Conservation (phyloP, 805 yeast genomes). For the Hanseniaspora clermontiae region DNA sequence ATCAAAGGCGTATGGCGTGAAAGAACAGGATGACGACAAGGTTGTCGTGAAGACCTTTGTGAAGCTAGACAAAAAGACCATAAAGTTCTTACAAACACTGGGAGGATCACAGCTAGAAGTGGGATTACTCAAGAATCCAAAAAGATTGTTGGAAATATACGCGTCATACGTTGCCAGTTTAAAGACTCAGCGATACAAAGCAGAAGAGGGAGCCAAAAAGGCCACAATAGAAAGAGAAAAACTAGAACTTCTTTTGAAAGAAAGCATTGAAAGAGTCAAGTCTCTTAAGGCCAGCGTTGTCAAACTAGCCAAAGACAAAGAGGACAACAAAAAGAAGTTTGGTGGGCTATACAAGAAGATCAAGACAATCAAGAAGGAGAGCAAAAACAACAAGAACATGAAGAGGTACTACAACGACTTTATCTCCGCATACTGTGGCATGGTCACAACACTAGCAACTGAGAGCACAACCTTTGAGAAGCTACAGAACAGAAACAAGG, state of each 20-base stretch:
- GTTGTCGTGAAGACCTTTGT: background rate
- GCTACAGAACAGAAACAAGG: background rate
- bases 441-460: conserved; percentile 3
- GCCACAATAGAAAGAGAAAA: background rate
- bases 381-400: background rate
- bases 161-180: background rate
- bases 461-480: conserved; percentile 1
- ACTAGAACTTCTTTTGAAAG: background rate
- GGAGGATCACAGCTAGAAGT: background rate
- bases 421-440: background rate
- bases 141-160: conserved; percentile 1
- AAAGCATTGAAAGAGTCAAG: background rate
- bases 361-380: background rate
- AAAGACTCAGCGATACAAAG: background rate
- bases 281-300: background rate
- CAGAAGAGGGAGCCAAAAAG: background rate
- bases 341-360: background rate
- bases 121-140: background rate
- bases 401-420: background rate
- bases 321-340: background rate
- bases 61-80: background rate
- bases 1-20: background rate
- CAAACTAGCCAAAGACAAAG: background rate
- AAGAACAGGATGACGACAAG: conserved; percentile 3
- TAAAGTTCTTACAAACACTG: background rate